Conservation (phyloP, 2,329 filamentous ascomycete species). For the Gyromitra esculenta region DNA sequence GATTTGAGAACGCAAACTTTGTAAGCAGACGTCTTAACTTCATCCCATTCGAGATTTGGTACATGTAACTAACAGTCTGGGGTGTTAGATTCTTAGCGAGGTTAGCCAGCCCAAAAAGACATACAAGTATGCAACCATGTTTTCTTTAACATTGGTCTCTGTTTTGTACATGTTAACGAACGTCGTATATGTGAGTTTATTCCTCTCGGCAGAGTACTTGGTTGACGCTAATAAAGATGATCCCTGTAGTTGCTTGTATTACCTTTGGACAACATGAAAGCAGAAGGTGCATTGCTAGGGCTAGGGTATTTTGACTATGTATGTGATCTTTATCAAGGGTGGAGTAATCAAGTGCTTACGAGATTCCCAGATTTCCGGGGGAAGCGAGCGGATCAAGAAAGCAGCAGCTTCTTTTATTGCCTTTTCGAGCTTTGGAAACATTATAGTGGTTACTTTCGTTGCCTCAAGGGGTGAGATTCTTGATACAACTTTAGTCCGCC, state of each 20-base stretch:
- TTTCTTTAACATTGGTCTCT: conserved; percentile 59
- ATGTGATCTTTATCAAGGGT: neutral
- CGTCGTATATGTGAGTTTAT: conserved; percentile 63
- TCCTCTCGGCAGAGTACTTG: neutral
- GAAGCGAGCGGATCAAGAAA: conserved; percentile 58
- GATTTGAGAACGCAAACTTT: conserved; percentile 64
- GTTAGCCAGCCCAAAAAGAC: conserved; percentile 61
- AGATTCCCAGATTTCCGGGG: conserved; percentile 20
- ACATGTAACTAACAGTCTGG: neutral
- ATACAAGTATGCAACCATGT: conserved; percentile 60
- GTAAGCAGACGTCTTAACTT: conserved; percentile 59
- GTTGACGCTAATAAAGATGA: conserved; percentile 8
- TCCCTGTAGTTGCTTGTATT: conserved; percentile 55
- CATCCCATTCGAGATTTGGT: conserved; percentile 55
- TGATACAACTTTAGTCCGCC: no score
- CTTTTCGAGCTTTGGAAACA: conserved; percentile 67
- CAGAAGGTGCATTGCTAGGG: conserved; percentile 13
- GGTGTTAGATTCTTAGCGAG: conserved; percentile 60
- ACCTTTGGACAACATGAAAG: conserved; percentile 22
- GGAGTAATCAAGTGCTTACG: neutral
- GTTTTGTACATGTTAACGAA: conserved; percentile 62
- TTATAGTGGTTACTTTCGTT: conserved; percentile 69
- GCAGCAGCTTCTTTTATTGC: conserved; percentile 66
- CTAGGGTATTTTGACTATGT: conserved; percentile 56
- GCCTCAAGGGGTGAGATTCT: conserved; percentile 61